Evolutionary conservation across 2,329 filamentous ascomycete genomes (phyloP), one percentile per base, ranked within the genome.

Genomic region (Hypoxylon sp.): DNA sequence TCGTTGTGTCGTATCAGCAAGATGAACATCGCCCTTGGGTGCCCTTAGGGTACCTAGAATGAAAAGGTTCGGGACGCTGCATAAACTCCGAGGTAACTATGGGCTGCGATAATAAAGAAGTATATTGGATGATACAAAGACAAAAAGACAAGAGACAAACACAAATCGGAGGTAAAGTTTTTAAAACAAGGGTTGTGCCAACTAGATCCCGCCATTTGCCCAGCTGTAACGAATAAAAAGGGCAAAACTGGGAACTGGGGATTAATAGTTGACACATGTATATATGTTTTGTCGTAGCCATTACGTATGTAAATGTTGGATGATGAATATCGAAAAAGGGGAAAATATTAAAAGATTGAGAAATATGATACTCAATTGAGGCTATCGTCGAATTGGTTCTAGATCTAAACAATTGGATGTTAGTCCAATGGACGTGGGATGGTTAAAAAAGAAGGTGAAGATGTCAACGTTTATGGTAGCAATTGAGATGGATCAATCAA

Each of bases 141-240:
- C 19, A 44, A 32, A 15, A 34, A 51, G 7, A 29, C 8, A 48
- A 34, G 29, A 51, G 7, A 29, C 8, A 48, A 34, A 15, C 23
- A 50, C 46, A 41, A 25, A 29, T 29, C 27, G 20, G n/a, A n/a
- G n/a, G n/a, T 23, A 38, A 12, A 42, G 13, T 32, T 40, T 35
- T 37, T 56, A 47, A 56, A 56, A 59, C 56, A 59, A 56, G 48
- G 45, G 49, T 37, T 51, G 42, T 45, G 34, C n/a, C 45, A 29
- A 6, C 42, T 53, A 38, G 44, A 51, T 59, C 42, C 48, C 41
- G 40, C 48, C 32, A 25, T 59, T 46, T 55, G 51, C 27, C 38
- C 25, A 27, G 50, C 40, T 56, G 51, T 20, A 55, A 35, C 49
- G 48, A 51, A 59, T 56, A 56, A 43, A 58, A 49, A 20, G 27